Conservation (phyloP, 108 stramenopile genomes). For the Nitzschia sp. region DNA sequence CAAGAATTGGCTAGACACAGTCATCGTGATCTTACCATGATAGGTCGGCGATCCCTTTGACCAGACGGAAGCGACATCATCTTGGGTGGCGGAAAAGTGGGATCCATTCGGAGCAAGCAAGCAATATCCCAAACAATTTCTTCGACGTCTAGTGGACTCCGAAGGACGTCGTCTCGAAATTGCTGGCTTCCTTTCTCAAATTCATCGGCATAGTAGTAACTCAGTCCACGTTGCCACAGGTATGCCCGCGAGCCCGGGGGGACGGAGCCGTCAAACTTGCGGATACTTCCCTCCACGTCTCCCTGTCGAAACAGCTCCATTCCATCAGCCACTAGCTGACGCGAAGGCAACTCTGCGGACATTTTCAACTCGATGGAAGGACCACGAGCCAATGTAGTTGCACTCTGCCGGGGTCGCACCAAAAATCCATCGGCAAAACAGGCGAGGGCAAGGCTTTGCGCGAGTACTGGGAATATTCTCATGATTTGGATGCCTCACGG, state of each 20-base stretch:
- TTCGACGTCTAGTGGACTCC: slow-evolving; percentile 58
- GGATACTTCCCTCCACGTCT: slow-evolving; percentile 46
- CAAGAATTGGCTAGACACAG: not conserved
- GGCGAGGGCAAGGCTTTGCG: not conserved
- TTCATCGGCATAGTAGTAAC: slow-evolving; percentile 64
- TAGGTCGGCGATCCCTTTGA: slow-evolving; percentile 58
- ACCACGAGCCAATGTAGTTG: not conserved
- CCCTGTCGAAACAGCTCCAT: slow-evolving; percentile 59
- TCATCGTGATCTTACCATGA: slow-evolving; percentile 44
- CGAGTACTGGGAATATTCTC: too few species aligned
- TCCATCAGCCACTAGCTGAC: slow-evolving; percentile 45
- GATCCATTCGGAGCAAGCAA: slow-evolving; percentile 43
- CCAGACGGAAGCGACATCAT: slow-evolving; percentile 56
- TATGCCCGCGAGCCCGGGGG: slow-evolving; percentile 37
- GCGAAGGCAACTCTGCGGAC: slow-evolving; percentile 25
- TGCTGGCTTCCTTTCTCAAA: slow-evolving; percentile 46
- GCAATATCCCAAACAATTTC: slow-evolving; percentile 87
- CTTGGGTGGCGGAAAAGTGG: slow-evolving; percentile 35
- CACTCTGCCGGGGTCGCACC: not conserved
- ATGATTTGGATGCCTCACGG: too few species aligned
- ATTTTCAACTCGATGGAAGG: not conserved
- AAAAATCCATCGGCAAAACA: not conserved
- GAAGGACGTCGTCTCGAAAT: slow-evolving; percentile 26
- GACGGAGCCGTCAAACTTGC: slow-evolving; percentile 40
- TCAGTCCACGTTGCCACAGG: slow-evolving; percentile 78